Evolutionary conservation across 345 rosid genomes (phyloP).

Genomic region (Citrus unshiu): DNA sequence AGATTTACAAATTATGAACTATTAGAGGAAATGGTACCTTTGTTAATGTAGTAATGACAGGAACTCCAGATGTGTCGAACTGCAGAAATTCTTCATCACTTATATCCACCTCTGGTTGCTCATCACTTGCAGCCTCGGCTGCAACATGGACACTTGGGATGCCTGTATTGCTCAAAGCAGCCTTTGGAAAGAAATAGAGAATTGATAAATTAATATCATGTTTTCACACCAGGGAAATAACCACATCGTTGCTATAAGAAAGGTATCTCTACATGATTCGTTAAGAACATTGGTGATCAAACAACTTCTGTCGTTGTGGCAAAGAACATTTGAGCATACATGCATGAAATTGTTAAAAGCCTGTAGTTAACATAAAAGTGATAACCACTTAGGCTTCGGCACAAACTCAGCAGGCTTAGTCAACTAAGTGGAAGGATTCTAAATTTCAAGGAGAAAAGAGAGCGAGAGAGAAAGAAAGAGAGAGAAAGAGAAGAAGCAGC

Average conservation of each 20-base stretch:
- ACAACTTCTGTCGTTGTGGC: not conserved
- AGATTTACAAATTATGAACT: not conserved
- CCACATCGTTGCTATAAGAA: not conserved
- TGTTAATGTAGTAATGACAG: slow-evolving; percentile 74
- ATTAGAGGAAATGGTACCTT: slow-evolving; percentile 38
- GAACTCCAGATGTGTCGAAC: slow-evolving; percentile 70
- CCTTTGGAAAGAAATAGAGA: slow-evolving; percentile 37
- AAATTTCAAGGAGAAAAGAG: not conserved
- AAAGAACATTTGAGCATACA: not conserved
- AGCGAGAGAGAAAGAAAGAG: not conserved
- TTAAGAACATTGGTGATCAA: not conserved
- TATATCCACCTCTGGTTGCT: slow-evolving; percentile 85
- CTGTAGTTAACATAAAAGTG: not conserved
- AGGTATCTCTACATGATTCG: not conserved
- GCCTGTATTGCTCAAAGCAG: slow-evolving; percentile 90
- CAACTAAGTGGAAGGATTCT: not conserved
- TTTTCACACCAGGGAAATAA: not conserved
- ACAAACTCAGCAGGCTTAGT: not conserved
- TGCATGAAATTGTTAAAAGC: not conserved
- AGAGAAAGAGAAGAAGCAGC: not conserved
- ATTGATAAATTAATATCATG: not conserved
- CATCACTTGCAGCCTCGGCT: slow-evolving; percentile 52
- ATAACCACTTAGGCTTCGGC: not conserved
- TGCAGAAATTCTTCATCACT: slow-evolving; percentile 94
- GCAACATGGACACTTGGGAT: slow-evolving; percentile 74